Evolutionary conservation across 768 basidiomycete genomes (phyloP).

Genomic region (Mycena epipterygia): DNA sequence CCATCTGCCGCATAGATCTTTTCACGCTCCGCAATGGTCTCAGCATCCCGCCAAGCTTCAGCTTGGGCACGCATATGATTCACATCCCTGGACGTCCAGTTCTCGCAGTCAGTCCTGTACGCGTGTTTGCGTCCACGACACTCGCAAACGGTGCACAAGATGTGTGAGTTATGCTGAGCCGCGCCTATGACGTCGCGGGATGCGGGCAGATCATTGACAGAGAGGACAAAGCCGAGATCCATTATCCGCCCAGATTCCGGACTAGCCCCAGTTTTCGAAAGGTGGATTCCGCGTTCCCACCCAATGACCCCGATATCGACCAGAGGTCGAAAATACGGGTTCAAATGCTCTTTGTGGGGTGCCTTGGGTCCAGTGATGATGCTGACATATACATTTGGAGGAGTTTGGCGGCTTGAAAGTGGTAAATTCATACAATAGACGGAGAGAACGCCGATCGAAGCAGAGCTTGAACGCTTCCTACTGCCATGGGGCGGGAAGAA

Average conservation of each 20-base stretch:
- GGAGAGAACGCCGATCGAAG: constrained; percentile 43
- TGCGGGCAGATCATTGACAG: constrained; percentile 45
- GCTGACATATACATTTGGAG: constrained; percentile 43
- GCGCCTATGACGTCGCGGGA: constrained; percentile 40
- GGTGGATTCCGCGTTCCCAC: constrained; percentile 32
- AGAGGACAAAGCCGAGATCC: constrained; percentile 15
- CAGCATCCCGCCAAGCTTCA: constrained; percentile 21
- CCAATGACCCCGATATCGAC: constrained; percentile 39
- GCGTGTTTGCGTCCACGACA: constrained; percentile 27
- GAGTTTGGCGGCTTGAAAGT: constrained; percentile 37
- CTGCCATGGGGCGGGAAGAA: constrained; percentile 45
- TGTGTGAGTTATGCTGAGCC: constrained; percentile 31
- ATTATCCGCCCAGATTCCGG: neutral
- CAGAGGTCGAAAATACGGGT: constrained; percentile 41
- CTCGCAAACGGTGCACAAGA: constrained; percentile 42
- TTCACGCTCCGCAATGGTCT: constrained; percentile 19
- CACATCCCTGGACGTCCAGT: constrained; percentile 22
- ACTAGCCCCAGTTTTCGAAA: constrained; percentile 22
- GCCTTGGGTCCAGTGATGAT: constrained; percentile 43
- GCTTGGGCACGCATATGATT: constrained; percentile 26
- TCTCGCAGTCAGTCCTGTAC: constrained; percentile 21
- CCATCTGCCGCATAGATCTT: constrained; percentile 32
- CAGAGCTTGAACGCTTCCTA: constrained; percentile 22
- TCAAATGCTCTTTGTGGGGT: constrained; percentile 38
- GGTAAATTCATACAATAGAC: constrained; percentile 45